phyloP scores from a whole-genome alignment of 1,139 yeast genomes.

The Candida labiduridarum region DNA sequence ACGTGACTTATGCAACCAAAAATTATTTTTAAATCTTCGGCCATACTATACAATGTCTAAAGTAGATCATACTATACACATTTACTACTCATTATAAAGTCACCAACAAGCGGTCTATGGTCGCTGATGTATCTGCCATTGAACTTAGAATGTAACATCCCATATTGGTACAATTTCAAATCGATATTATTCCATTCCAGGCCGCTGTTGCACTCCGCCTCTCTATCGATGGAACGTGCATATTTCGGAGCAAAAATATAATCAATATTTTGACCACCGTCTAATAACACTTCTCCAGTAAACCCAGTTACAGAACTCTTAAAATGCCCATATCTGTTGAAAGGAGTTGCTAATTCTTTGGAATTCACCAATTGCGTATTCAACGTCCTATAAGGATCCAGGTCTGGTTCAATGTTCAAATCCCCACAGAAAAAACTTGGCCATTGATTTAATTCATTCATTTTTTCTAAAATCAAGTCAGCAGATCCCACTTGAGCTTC shows the following conservation, averaged over 20 bases:
- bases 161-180: constrained; percentile 35
- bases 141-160: constrained; percentile 49
- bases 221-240: constrained; percentile 26
- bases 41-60: not conserved
- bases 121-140: constrained; percentile 51
- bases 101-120: constrained; percentile 58
- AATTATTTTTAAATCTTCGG: not conserved
- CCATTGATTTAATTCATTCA: constrained; percentile 36
- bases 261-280: constrained; percentile 48
- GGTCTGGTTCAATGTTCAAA: constrained; percentile 55
- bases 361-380: constrained; percentile 34
- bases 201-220: constrained; percentile 17
- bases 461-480: constrained; percentile 43
- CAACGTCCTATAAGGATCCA: constrained; percentile 48
- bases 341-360: constrained; percentile 25
- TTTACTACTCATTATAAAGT: constrained; percentile 21
- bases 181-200: constrained; percentile 17
- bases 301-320: constrained; percentile 55
- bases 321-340: constrained; percentile 43
- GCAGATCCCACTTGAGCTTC: constrained; percentile 51
- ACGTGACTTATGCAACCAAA: not conserved
- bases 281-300: constrained; percentile 31
- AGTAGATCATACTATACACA: not conserved
- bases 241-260: constrained; percentile 48
- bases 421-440: constrained; percentile 51